Conservation (phyloP, 768 basidiomycete species). For the Amanita pallidorosea region DNA sequence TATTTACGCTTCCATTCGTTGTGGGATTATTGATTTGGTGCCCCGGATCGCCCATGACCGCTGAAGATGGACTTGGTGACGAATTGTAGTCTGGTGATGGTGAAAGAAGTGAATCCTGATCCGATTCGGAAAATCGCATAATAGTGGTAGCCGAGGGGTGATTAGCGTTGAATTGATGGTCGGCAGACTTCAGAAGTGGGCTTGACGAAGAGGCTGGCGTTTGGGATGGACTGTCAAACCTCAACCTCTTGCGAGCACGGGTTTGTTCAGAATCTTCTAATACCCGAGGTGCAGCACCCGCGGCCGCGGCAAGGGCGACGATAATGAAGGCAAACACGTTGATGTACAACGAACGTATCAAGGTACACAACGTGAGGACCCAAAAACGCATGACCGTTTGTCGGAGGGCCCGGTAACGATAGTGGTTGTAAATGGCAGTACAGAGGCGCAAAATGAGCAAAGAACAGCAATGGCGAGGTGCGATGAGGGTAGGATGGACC, state of each 20-base stretch:
- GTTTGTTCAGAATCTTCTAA: constrained; percentile 34
- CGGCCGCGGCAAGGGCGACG: constrained; percentile 14
- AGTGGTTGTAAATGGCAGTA: background rate
- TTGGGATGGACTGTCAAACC: constrained; percentile 33
- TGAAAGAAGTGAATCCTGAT: constrained; percentile 34
- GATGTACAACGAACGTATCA: constrained; percentile 7
- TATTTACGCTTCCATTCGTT: constrained; percentile 33
- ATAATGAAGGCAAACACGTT: constrained; percentile 6
- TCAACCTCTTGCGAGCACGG: constrained; percentile 64
- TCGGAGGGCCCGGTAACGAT: background rate
- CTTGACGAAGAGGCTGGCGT: constrained; percentile 9
- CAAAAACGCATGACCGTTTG: constrained; percentile 4
- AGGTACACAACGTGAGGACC: background rate
- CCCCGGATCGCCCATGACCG: constrained; percentile 7
- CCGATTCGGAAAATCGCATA: constrained; percentile 45
- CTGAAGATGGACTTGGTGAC: background rate
- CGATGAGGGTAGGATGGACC: background rate
- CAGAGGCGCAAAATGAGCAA: background rate
- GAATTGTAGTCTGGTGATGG: constrained; percentile 30
- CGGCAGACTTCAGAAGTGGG: constrained; percentile 18
- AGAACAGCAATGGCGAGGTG: background rate
- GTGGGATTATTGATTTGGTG: constrained; percentile 24
- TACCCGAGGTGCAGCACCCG: background rate
- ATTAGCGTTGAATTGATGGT: constrained; percentile 12
- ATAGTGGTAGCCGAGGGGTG: constrained; percentile 14